These are phyloP conservation scores for Penicillium bialowiezense DNA, from an alignment of 495 filamentous ascomycete species.

Conservation along the genomic window DNA sequence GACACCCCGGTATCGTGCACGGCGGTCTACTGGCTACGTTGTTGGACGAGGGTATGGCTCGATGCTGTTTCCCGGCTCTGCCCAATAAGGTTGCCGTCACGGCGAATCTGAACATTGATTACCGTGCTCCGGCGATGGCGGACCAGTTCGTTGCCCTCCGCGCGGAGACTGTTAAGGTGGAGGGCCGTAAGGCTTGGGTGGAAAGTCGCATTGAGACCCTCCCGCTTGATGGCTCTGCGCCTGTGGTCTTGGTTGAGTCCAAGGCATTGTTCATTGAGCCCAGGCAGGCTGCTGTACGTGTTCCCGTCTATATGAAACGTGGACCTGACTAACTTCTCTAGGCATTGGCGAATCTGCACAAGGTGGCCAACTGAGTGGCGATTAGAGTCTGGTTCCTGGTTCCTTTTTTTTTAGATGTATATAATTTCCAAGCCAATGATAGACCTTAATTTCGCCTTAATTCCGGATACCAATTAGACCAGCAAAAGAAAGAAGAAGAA, in stretches of 20 bases:
- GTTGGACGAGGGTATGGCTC: constrained; percentile 85
- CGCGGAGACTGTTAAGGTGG: constrained; percentile 80
- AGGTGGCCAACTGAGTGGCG: constrained; percentile 22
- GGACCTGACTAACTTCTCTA: constrained; percentile 16
- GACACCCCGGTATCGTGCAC: constrained; percentile 89
- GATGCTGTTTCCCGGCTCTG: constrained; percentile 87
- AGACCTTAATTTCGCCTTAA: too few relatives aligned
- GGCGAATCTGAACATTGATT: constrained; percentile 87
- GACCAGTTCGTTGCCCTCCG: constrained; percentile 73
- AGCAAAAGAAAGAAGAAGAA: too few relatives aligned
- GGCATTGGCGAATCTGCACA: constrained; percentile 32
- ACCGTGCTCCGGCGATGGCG: constrained; percentile 74
- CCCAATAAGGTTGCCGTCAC: constrained; percentile 90
- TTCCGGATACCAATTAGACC: too few relatives aligned
- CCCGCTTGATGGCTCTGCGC: constrained; percentile 56
- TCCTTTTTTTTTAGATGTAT: too few relatives aligned
- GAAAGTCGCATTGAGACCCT: constrained; percentile 87
- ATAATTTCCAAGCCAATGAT: too few relatives aligned
- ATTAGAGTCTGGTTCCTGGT: constrained; percentile 18
- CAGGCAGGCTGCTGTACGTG: constrained; percentile 70
- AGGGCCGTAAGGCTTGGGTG: constrained; percentile 96
- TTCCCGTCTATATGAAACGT: neutral
- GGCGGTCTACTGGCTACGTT: constrained; percentile 89
- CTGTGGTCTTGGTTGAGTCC: constrained; percentile 69
- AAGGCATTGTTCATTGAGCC: constrained; percentile 90